phyloP scores from a whole-genome alignment of 1,284 basidiomycete species.

The Trametes polyzona region DNA sequence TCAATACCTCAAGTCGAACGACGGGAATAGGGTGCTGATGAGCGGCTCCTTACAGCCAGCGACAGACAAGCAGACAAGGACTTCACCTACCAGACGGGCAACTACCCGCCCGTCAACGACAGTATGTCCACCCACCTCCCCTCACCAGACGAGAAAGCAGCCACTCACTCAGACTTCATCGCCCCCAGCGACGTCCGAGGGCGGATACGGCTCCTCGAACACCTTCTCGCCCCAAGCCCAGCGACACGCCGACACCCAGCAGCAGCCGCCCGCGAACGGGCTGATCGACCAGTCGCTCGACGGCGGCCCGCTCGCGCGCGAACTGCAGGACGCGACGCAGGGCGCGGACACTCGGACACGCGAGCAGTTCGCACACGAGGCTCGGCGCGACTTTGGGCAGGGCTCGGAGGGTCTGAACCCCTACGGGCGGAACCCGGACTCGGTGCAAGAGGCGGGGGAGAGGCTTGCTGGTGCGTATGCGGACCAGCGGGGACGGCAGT shows the following conservation, averaged over 20 bases:
- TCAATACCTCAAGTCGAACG: not conserved
- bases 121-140: constrained; percentile 27
- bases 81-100: constrained; percentile 32
- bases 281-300: constrained; percentile 32
- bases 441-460: constrained; percentile 30
- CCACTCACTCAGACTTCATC: not conserved
- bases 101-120: constrained; percentile 37
- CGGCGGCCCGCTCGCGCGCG: constrained; percentile 29
- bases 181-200: constrained; percentile 38
- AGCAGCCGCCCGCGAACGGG: constrained; percentile 15
- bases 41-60: not conserved
- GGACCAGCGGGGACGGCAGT: constrained; percentile 32
- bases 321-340: constrained; percentile 35
- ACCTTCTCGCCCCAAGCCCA: constrained; percentile 25
- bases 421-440: constrained; percentile 34
- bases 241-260: constrained; percentile 17
- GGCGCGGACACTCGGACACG: constrained; percentile 32
- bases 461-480: constrained; percentile 33
- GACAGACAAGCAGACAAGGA: constrained; percentile 6
- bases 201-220: constrained; percentile 36
- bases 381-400: constrained; percentile 30
- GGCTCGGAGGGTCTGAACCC: constrained; percentile 28
- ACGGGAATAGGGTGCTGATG: not conserved
- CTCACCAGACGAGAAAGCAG: no score
- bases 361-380: constrained; percentile 30